phyloP scores from a whole-genome alignment of 768 basidiomycete species.

The Suillus weaverae region DNA sequence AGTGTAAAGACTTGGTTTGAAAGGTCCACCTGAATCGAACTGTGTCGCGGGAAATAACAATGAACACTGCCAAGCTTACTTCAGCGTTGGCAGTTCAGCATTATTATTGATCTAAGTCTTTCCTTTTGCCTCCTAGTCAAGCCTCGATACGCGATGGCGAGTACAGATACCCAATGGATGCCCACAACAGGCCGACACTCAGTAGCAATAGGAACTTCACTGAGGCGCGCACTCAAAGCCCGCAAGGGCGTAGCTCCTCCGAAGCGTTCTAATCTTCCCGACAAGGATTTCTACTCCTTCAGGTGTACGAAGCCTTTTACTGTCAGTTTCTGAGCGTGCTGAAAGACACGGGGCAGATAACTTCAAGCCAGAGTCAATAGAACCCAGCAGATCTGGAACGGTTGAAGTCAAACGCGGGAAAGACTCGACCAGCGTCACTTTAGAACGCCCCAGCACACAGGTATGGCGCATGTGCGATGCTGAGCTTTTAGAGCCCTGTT shows the following conservation, averaged over 20 bases:
- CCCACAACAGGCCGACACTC: slow-evolving; percentile 57
- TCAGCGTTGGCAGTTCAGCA: neutral
- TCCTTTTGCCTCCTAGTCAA: neutral
- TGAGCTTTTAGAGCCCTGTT: neutral
- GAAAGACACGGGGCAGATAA: slow-evolving; percentile 49
- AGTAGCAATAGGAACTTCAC: slow-evolving; percentile 62
- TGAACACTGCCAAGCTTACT: slow-evolving; percentile 3
- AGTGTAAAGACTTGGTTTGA: neutral
- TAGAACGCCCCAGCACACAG: slow-evolving; percentile 68
- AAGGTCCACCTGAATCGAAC: neutral
- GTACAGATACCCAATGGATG: slow-evolving; percentile 50
- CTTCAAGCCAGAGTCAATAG: slow-evolving; percentile 74
- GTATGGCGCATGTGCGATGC: slow-evolving; percentile 38
- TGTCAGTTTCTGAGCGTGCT: neutral
- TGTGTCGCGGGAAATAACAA: neutral
- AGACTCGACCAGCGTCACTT: slow-evolving; percentile 51
- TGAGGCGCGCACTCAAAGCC: slow-evolving; percentile 65
- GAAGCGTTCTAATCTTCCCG: slow-evolving; percentile 49
- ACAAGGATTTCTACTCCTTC: slow-evolving; percentile 75
- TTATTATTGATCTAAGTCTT: neutral
- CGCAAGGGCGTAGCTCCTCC: slow-evolving; percentile 53
- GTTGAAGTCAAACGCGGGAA: slow-evolving; percentile 59
- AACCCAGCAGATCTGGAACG: slow-evolving; percentile 61
- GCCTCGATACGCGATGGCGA: slow-evolving; percentile 38
- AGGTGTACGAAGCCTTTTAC: slow-evolving; percentile 52